These are phyloP conservation scores for Adansonia gregorii DNA, from an alignment of 441 rosid genomes.

Conservation along the genomic window DNA sequence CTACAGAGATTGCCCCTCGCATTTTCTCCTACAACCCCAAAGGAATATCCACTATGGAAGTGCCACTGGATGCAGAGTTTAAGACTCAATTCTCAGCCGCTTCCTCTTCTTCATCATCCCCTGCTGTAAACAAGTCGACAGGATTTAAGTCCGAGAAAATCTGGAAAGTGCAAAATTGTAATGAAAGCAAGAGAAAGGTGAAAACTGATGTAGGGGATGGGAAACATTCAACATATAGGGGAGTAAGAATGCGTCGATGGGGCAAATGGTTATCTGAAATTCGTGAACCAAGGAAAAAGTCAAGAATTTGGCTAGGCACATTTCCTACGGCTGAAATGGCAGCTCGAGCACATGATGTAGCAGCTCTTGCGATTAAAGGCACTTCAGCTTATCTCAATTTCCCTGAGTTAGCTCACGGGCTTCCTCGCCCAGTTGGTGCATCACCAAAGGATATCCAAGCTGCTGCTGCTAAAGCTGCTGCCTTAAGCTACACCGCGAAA, in stretches of 20 bases:
- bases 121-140: not conserved
- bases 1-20: not conserved
- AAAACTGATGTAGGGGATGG: conserved; percentile 29
- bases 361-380: conserved; percentile 67
- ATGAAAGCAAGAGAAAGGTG: conserved; percentile 26
- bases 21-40: conserved; percentile 10
- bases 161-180: not conserved
- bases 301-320: conserved; percentile 72
- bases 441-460: conserved; percentile 69
- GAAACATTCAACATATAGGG: conserved; percentile 53
- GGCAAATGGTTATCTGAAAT: conserved; percentile 79
- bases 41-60: conserved; percentile 29
- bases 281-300: conserved; percentile 68
- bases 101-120: conserved; percentile 3
- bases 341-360: conserved; percentile 75
- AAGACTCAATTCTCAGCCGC: conserved; percentile 29
- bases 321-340: conserved; percentile 73
- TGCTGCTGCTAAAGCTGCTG: conserved; percentile 61
- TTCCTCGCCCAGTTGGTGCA: conserved; percentile 57
- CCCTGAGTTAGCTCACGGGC: conserved; percentile 54
- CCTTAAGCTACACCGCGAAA: conserved; percentile 35
- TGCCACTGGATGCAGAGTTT: conserved; percentile 4
- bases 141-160: not conserved
- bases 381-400: conserved; percentile 60
- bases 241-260: conserved; percentile 75